Evolutionary conservation across 2,329 filamentous ascomycete genomes (phyloP), one percentile per base, ranked within the genome.

Genomic region (Trichoderma sp.): DNA sequence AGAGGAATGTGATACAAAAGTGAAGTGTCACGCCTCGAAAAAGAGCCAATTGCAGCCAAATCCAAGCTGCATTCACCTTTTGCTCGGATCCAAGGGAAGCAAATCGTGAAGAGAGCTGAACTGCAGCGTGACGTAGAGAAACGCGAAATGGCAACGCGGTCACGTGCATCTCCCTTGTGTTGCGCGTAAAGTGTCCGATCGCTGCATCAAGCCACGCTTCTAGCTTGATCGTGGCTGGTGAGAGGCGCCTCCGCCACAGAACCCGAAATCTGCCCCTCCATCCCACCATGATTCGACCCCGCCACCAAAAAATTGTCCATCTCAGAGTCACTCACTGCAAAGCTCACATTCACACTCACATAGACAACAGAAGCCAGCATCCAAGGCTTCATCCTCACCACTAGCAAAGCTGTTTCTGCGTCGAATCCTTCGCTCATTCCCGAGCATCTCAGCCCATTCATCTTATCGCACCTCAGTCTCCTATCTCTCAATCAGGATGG

Each of bases 401-500:
- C 6, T 28, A 36, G 63, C 74, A 80, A 85, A 83, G 74, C 82
- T 87, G 84, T 84, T 85, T 75, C 80, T 82, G 77, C 82, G 87
- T 71, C 82, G 77, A 34, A 70, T 68, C 76, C 20, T 77, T 77
- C 77, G 81, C 78, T 78, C 80, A 75, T 73, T 75, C 68, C 74
- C 75, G 76, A 78, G 74, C 79, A 80, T 74, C 78, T 84, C 34
- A 17, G 28, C 28, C 26, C 65, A n/a, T 28, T 17, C 65, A 17
- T 76, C 80, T 84, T 84, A 76, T 61, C 17, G 12, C n/a, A 30
- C 80, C 84, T 74, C 85, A 61, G 15, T 59, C 32, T 26, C 74
- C 61, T 62, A 71, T 36, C 62, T 77, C 62, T 72, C 86, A 80
- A 88, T 86, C 81, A 88, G 86, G 79, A 92, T 95, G 87, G 85